Conservation (phyloP, 2,329 filamentous ascomycete genomes). For the Periconia macrospinosa region DNA sequence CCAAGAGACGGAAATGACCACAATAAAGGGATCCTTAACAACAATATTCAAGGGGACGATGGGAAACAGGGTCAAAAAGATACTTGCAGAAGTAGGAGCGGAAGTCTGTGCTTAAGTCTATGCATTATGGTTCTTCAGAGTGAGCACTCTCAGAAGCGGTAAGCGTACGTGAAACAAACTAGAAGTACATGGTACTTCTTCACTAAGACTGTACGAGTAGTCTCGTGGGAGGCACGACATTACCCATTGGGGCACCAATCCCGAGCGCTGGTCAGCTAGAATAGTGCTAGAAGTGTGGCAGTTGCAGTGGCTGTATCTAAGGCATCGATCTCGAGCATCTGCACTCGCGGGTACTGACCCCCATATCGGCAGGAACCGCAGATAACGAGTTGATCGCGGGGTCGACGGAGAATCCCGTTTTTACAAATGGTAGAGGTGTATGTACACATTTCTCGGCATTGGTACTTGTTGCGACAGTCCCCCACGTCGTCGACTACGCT, state of each 20-base stretch:
- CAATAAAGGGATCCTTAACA: too few species aligned
- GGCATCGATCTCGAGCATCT: background rate
- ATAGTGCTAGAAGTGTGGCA: background rate
- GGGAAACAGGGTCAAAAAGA: background rate
- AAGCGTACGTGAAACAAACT: background rate
- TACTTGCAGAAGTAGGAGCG: background rate
- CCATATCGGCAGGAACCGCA: background rate
- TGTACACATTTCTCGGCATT: background rate
- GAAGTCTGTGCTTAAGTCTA: background rate
- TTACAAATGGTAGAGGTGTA: background rate
- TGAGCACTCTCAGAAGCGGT: background rate
- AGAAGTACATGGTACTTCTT: background rate
- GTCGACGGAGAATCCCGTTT: background rate
- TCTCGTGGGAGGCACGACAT: background rate
- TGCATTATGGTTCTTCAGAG: background rate
- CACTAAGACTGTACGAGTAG: background rate
- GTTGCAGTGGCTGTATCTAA: background rate
- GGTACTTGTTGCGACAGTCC: background rate
- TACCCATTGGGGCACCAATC: background rate
- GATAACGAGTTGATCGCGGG: background rate
- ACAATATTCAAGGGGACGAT: too few species aligned
- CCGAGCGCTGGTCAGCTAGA: background rate
- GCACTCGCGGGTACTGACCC: background rate
- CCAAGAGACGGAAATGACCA: background rate
- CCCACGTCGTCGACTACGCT: too few species aligned